Conservation (phyloP, 257 asterid genomes). For the Verbena officinalis region DNA sequence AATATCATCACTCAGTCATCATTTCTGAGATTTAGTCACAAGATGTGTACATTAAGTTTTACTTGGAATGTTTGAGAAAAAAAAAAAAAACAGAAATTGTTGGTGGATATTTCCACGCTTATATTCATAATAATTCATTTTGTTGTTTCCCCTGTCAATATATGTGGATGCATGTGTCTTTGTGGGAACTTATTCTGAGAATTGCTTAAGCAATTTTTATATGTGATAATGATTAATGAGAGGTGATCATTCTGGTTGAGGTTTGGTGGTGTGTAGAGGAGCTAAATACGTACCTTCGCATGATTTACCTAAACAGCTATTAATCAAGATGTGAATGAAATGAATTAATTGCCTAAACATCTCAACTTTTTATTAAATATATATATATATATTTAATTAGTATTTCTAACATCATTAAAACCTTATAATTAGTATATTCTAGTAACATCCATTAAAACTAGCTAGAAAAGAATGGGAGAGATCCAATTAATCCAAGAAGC, state of each 20-base stretch:
- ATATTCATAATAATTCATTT: conserved; percentile 28
- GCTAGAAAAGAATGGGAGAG: no score
- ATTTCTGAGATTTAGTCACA: conserved; percentile 22
- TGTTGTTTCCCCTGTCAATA: background rate
- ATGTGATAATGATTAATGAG: background rate
- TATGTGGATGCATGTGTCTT: background rate
- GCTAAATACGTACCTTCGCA: background rate
- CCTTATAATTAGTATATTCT: background rate
- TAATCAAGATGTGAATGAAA: background rate
- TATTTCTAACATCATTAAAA: no score
- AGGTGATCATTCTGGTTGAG: background rate
- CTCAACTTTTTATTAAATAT: background rate
- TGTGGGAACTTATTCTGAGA: conserved; percentile 13
- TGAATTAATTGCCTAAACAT: background rate
- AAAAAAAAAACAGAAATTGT: conserved; percentile 10
- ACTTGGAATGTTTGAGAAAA: conserved; percentile 20
- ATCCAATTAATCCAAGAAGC: no score
- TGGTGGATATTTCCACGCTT: conserved; percentile 21
- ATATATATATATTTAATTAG: background rate
- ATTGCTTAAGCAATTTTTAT: conserved; percentile 6
- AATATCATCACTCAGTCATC: conserved; percentile 18
- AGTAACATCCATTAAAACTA: no score
- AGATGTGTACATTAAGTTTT: conserved; percentile 24
- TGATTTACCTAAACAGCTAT: background rate
- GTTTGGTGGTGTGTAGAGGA: background rate